phyloP scores from a whole-genome alignment of 352 stramenopile genomes.

The Phytophthora fragariaefolia region DNA sequence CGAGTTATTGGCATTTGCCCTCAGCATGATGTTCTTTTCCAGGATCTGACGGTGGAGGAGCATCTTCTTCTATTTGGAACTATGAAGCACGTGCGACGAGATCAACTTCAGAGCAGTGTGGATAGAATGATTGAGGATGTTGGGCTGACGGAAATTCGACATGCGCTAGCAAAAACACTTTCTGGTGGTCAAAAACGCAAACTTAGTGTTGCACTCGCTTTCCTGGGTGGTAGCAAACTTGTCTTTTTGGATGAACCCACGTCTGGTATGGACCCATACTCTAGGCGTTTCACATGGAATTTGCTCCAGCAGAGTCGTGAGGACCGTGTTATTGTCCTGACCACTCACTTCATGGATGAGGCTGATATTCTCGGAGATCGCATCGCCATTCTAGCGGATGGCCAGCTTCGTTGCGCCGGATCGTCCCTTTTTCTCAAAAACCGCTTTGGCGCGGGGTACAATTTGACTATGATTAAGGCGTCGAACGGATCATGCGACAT shows the following conservation, averaged over 20 bases:
- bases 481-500: slow-evolving; percentile 40
- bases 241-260: slow-evolving; percentile 95
- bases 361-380: slow-evolving; percentile 67
- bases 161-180: slow-evolving; percentile 66
- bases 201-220: slow-evolving; percentile 94
- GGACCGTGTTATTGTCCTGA: slow-evolving; percentile 86
- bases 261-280: slow-evolving; percentile 96
- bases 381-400: slow-evolving; percentile 95
- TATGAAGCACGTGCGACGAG: slow-evolving; percentile 87
- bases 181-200: slow-evolving; percentile 96
- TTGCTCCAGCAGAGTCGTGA: slow-evolving; percentile 85
- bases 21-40: slow-evolving; percentile 97
- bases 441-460: slow-evolving; percentile 92
- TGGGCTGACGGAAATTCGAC: slow-evolving; percentile 88
- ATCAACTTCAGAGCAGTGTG: slow-evolving; percentile 54
- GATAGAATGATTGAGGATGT: slow-evolving; percentile 81
- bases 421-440: slow-evolving; percentile 95
- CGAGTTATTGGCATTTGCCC: slow-evolving; percentile 95
- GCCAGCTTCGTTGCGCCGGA: slow-evolving; percentile 86
- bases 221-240: slow-evolving; percentile 93
- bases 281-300: slow-evolving; percentile 94
- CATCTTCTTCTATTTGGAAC: slow-evolving; percentile 94
- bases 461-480: slow-evolving; percentile 66
- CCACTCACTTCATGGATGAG: slow-evolving; percentile 91
- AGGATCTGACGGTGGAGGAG: slow-evolving; percentile 94